These are phyloP conservation scores for Ascomycota sp. DNA, from an alignment of 2,329 filamentous ascomycete species.

Conservation along the genomic window DNA sequence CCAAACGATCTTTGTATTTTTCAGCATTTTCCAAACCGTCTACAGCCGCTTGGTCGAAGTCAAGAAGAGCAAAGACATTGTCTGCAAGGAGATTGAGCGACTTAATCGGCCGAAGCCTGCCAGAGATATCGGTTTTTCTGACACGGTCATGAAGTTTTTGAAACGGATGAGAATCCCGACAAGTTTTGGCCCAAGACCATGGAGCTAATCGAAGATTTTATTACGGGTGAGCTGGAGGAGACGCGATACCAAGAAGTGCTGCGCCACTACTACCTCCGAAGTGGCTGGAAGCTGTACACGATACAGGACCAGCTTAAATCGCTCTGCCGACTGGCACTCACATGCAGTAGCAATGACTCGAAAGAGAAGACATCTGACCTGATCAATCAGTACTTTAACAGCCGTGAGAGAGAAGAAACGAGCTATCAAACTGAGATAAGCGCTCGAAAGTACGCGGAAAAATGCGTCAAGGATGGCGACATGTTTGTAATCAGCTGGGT, in stretches of 20 bases:
- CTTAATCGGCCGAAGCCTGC: constrained; percentile 62
- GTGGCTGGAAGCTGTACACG: constrained; percentile 84
- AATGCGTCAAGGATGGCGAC: constrained; percentile 80
- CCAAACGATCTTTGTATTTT: constrained; percentile 80
- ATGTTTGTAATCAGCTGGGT: constrained; percentile 82
- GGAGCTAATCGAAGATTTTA: constrained; percentile 67
- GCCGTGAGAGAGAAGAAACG: constrained; percentile 64
- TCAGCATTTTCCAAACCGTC: constrained; percentile 80
- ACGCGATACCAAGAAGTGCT: constrained; percentile 74
- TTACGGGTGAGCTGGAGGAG: constrained; percentile 66
- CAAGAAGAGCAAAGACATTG: constrained; percentile 58
- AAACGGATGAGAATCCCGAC: constrained; percentile 32
- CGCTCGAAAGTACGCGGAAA: constrained; percentile 80
- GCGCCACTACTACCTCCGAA: constrained; percentile 75
- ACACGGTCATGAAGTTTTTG: constrained; percentile 68
- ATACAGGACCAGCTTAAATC: constrained; percentile 74
- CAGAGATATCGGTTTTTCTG: constrained; percentile 61
- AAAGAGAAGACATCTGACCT: constrained; percentile 92
- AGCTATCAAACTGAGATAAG: constrained; percentile 81
- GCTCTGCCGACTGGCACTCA: constrained; percentile 59
- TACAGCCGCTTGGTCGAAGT: constrained; percentile 69
- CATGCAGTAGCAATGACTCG: constrained; percentile 66
- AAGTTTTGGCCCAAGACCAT: constrained; percentile 76
- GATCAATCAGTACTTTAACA: constrained; percentile 66
- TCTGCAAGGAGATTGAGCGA: constrained; percentile 52